These are phyloP conservation scores for Arabidopsis lyrata DNA, from an alignment of 441 rosid genomes.

Conservation along the genomic window DNA sequence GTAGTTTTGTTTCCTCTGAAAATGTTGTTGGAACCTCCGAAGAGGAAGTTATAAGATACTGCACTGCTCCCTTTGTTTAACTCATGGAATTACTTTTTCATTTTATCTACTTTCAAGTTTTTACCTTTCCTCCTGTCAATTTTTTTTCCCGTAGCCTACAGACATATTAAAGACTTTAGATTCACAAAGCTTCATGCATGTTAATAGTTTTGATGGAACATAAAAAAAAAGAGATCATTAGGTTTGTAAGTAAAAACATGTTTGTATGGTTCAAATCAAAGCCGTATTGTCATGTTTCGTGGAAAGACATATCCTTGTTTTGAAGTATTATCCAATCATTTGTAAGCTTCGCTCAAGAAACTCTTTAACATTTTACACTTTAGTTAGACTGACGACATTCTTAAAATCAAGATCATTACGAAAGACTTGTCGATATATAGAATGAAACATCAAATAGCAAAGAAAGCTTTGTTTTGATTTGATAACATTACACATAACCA, in stretches of 20 bases:
- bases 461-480: slow-evolving; percentile 28
- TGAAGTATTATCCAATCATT: neutral
- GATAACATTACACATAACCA: slow-evolving; percentile 20
- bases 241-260: neutral
- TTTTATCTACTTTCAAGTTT: neutral
- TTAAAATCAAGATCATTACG: neutral
- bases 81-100: slow-evolving; percentile 2
- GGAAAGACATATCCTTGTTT: neutral
- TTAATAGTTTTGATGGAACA: neutral
- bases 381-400: neutral
- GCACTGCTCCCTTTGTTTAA: slow-evolving; percentile 16
- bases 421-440: neutral
- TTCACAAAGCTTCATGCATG: neutral
- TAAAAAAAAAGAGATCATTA: neutral
- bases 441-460: slow-evolving; percentile 37
- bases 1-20: slow-evolving; percentile 29
- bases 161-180: neutral
- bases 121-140: neutral
- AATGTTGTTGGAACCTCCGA: slow-evolving; percentile 37
- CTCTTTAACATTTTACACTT: neutral
- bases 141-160: neutral
- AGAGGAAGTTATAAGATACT: slow-evolving; percentile 25
- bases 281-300: neutral
- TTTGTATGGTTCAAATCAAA: neutral
- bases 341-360: neutral